phyloP scores from a whole-genome alignment of 768 basidiomycete species.

The Mycena kentingensis region DNA sequence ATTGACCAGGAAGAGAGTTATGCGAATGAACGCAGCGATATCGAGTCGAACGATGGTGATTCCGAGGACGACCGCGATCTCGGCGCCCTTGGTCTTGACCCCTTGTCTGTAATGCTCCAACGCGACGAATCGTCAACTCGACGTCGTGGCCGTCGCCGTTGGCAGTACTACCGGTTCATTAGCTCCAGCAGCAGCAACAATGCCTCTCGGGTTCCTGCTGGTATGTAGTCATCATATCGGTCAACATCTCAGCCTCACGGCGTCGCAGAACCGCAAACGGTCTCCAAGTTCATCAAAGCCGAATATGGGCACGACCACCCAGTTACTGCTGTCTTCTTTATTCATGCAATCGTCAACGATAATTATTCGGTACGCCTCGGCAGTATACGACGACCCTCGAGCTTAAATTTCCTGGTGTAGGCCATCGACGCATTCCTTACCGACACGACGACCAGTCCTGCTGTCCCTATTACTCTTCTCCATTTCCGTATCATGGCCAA shows the following conservation, averaged over 20 bases:
- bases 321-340: conserved; percentile 68
- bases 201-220: conserved; percentile 57
- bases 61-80: conserved; percentile 9
- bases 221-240: conserved; percentile 37
- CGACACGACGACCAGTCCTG: conserved; percentile 21
- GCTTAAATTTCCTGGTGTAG: conserved; percentile 6
- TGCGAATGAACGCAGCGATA: conserved; percentile 2
- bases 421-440: conserved; percentile 7
- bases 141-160: conserved; percentile 56
- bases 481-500: conserved; percentile 76
- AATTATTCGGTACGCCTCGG: conserved; percentile 44
- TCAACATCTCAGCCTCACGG: background rate
- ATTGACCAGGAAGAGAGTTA: conserved; percentile 15
- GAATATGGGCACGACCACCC: conserved; percentile 58
- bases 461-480: conserved; percentile 71
- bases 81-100: conserved; percentile 72
- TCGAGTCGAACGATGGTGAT: conserved; percentile 5
- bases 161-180: conserved; percentile 43
- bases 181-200: conserved; percentile 40
- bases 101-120: conserved; percentile 70
- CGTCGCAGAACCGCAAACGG: conserved; percentile 49
- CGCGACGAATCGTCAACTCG: conserved; percentile 67
- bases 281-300: conserved; percentile 62
- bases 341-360: conserved; percentile 72
- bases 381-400: conserved; percentile 3